Percentiles rank a stretch among this genome's conserved stretches.
Conservation (phyloP, 2,329 filamentous ascomycete genomes). For the Penicillium sclerotigenum region DNA sequence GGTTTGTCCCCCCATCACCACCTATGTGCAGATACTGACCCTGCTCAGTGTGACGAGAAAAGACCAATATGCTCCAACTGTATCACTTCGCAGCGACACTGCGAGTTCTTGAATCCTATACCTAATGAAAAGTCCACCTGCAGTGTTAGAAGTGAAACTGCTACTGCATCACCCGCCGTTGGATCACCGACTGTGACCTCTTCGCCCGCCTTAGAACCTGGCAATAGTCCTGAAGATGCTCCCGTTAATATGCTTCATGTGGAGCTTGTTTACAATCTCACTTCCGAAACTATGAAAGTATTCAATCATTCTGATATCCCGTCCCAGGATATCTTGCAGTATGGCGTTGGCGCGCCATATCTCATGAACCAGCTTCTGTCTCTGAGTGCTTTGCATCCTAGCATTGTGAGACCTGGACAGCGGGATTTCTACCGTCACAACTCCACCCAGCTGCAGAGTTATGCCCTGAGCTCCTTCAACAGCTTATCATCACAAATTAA, state of each 20-base stretch:
- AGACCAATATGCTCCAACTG: conserved; percentile 36
- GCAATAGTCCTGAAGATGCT: conserved; percentile 2
- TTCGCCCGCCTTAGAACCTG: not conserved
- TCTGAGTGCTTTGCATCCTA: conserved; percentile 46
- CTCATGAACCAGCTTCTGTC: conserved; percentile 50
- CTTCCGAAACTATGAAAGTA: conserved; percentile 3
- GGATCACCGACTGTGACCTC: not conserved
- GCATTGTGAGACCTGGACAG: conserved; percentile 38
- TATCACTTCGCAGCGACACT: conserved; percentile 19
- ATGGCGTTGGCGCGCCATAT: conserved; percentile 36
- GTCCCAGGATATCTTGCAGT: conserved; percentile 3
- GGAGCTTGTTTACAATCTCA: conserved; percentile 30
- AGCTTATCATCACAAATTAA: conserved; percentile 4
- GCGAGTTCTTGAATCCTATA: conserved; percentile 13
- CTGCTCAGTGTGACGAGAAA: conserved; percentile 34
- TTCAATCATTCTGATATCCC: not conserved
- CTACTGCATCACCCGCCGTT: not conserved
- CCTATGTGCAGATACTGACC: not conserved
- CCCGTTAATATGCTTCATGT: conserved; percentile 32
- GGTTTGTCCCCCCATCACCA: conserved; percentile 18
- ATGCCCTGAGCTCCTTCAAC: conserved; percentile 21
- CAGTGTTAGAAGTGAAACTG: not conserved
- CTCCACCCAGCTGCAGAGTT: conserved; percentile 38
- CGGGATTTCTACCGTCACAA: conserved; percentile 26
- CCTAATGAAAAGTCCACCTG: not conserved